Conservation (phyloP, 495 filamentous ascomycete species). For the Aspergillus olivimuriae region DNA sequence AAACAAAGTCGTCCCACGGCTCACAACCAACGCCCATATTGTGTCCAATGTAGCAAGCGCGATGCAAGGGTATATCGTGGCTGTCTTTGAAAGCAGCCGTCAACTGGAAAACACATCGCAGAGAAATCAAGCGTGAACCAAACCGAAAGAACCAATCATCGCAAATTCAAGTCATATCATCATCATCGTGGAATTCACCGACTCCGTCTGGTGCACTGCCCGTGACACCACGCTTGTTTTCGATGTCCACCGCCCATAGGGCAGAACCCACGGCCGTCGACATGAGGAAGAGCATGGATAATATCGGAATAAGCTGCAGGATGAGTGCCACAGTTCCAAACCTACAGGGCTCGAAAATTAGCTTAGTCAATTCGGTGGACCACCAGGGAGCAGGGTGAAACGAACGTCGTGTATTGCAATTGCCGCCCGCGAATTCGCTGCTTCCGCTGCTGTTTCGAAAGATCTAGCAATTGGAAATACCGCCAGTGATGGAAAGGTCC, state of each 20-base stretch:
- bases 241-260: constrained; percentile 55
- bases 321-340: constrained; percentile 57
- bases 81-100: no score
- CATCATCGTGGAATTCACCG: constrained; percentile 26
- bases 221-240: constrained; percentile 35
- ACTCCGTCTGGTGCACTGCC: constrained; percentile 16
- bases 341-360: constrained; percentile 21
- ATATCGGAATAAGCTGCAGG: constrained; percentile 54
- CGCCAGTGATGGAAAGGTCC: constrained; percentile 64
- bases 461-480: constrained; percentile 54
- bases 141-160: no score
- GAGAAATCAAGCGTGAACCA: no score
- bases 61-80: background rate
- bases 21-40: no score
- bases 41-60: background rate
- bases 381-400: constrained; percentile 1
- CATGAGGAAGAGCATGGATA: constrained; percentile 63
- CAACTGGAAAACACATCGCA: no score
- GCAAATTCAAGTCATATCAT: constrained; percentile 23
- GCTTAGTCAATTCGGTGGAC: constrained; percentile 6
- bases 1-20: no score
- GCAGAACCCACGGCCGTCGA: constrained; percentile 59
- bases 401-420: constrained; percentile 58
- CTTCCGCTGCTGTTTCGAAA: constrained; percentile 53
- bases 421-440: constrained; percentile 44